Conservation (phyloP, 2,329 filamentous ascomycete genomes). For the Paraphaeosphaeria sporulosa region DNA sequence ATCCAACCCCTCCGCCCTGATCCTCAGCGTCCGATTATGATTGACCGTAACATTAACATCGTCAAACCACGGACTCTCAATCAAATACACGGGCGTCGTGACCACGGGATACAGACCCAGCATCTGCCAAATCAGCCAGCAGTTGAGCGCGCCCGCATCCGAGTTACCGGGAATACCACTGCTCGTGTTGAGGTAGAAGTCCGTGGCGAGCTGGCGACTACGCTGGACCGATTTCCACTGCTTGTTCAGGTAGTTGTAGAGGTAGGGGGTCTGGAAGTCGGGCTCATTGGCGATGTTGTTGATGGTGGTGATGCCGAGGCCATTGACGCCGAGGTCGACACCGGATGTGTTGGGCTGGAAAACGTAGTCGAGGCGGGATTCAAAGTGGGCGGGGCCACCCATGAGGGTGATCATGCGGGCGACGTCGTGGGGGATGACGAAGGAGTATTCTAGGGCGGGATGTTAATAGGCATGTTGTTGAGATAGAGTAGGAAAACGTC, state of each 20-base stretch:
- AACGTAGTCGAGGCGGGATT: constrained; percentile 51
- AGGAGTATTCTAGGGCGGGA: constrained; percentile 48
- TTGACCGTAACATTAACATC: constrained; percentile 49
- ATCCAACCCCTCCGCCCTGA: constrained; percentile 52
- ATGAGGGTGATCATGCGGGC: constrained; percentile 53
- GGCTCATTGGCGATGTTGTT: constrained; percentile 52
- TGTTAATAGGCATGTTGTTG: constrained; percentile 2
- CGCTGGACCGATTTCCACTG: constrained; percentile 47
- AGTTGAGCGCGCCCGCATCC: constrained; percentile 58
- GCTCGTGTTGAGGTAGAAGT: constrained; percentile 51
- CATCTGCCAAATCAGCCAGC: constrained; percentile 61
- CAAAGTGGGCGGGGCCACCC: constrained; percentile 50
- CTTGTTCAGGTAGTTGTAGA: constrained; percentile 54
- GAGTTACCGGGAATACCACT: constrained; percentile 57
- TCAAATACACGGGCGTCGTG: constrained; percentile 57
- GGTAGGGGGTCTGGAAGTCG: constrained; percentile 50
- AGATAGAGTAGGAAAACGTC: background rate
- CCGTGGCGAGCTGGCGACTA: constrained; percentile 45
- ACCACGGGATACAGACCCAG: constrained; percentile 59
- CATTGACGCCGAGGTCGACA: constrained; percentile 46
- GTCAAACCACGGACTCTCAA: constrained; percentile 56
- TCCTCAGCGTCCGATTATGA: constrained; percentile 52
- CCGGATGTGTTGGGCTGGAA: constrained; percentile 50
- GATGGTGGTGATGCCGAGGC: constrained; percentile 46
- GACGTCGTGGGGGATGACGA: constrained; percentile 54